Evolutionary conservation across 345 rosid species (phyloP).

Genomic region (Erysimum cheiranthoides): DNA sequence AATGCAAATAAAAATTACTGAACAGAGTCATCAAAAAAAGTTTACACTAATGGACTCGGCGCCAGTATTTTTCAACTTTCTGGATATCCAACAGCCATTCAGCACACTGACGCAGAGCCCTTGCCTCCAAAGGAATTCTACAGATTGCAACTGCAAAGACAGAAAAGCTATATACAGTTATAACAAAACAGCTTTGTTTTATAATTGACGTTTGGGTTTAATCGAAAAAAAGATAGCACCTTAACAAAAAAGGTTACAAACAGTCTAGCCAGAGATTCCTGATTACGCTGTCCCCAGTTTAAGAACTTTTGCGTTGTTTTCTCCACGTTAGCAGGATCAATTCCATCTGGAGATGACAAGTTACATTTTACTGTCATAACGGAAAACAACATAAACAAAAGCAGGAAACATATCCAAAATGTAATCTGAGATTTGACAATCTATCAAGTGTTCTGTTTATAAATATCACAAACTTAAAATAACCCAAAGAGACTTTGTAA

Average conservation of each 20-base stretch:
- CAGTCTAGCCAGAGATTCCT: slow-evolving; percentile 51
- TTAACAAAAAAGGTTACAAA: slow-evolving; percentile 41
- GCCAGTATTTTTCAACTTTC: slow-evolving; percentile 37
- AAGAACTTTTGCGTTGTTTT: slow-evolving; percentile 45
- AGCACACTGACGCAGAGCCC: slow-evolving; percentile 60
- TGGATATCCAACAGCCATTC: slow-evolving; percentile 55
- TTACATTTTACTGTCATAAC: slow-evolving; percentile 3
- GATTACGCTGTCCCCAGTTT: slow-evolving; percentile 54
- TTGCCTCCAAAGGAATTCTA: slow-evolving; percentile 57
- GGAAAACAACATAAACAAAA: neutral
- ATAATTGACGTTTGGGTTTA: neutral
- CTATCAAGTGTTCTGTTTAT: neutral
- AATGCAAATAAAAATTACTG: slow-evolving; percentile 3
- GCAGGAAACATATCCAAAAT: neutral
- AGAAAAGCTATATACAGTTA: neutral
- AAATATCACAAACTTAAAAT: neutral
- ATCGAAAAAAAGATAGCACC: neutral
- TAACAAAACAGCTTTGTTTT: slow-evolving; percentile 16
- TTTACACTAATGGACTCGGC: slow-evolving; percentile 49
- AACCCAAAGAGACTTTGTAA: neutral
- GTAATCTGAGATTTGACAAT: neutral
- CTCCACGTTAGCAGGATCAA: slow-evolving; percentile 47
- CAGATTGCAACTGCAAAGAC: slow-evolving; percentile 56
- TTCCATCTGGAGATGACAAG: slow-evolving; percentile 51
- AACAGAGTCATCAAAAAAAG: neutral